Evolutionary conservation across 2,329 filamentous ascomycete genomes (phyloP).

Genomic region (Apiospora phragmitis): DNA sequence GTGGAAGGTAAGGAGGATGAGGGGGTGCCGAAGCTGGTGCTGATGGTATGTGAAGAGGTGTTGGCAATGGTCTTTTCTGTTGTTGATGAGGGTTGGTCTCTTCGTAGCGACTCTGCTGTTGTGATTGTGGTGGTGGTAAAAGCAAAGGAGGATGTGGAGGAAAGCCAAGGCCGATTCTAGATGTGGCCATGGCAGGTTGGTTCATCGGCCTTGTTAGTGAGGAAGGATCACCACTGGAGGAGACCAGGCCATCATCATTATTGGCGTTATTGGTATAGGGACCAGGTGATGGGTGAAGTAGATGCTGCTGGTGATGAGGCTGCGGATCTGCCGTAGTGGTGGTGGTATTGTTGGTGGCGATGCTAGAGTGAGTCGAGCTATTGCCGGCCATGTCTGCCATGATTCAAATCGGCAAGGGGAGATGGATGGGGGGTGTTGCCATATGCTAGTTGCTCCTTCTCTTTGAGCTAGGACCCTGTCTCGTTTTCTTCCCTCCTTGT

Average conservation of each 20-base stretch:
- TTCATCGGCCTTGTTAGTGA: conserved; percentile 24
- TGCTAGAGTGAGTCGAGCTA: neutral
- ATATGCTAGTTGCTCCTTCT: neutral
- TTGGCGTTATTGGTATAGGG: neutral
- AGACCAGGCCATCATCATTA: neutral
- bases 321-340: neutral
- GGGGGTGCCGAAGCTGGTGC: neutral
- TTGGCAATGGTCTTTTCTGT: conserved; percentile 14
- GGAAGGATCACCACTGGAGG: neutral
- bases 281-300: neutral
- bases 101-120: neutral
- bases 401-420: neutral
- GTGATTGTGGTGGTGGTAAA: neutral
- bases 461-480: conserved; percentile 1
- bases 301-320: neutral
- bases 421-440: neutral
- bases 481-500: neutral
- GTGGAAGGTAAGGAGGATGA: neutral
- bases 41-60: conserved; percentile 7
- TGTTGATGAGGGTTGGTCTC: conserved; percentile 12
- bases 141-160: conserved; percentile 5
- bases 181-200: conserved; percentile 24
- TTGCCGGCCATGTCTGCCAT: conserved; percentile 11
- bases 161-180: neutral
- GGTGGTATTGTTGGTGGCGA: neutral